phyloP scores from a whole-genome alignment of 176 grass and related monocot species.

The Canna indica region DNA sequence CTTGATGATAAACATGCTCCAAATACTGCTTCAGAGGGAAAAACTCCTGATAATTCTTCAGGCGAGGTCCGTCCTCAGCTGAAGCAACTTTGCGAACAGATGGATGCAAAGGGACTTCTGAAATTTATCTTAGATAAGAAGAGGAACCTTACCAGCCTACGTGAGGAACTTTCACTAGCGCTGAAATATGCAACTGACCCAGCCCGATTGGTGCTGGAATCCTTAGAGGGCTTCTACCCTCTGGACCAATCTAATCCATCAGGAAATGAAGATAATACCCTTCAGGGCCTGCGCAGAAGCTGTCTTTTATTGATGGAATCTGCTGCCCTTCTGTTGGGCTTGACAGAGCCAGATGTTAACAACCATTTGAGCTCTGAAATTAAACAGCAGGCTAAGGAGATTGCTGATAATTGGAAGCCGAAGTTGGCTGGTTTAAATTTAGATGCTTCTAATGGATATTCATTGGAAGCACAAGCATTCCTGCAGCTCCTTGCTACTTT shows the following conservation, averaged over 20 bases:
- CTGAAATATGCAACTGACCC: conserved; percentile 77
- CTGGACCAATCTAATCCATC: conserved; percentile 25
- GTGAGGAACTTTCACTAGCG: conserved; percentile 55
- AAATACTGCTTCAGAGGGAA: conserved; percentile 42
- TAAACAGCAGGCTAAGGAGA: conserved; percentile 65
- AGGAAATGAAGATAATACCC: conserved; percentile 37
- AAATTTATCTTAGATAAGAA: conserved; percentile 65
- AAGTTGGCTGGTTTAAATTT: conserved; percentile 67
- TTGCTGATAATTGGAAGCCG: conserved; percentile 73
- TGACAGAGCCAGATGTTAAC: conserved; percentile 35
- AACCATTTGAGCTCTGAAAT: conserved; percentile 76
- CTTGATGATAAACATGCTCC: conserved; percentile 44
- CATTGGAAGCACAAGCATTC: conserved; percentile 83
- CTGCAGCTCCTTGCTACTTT: conserved; percentile 77
- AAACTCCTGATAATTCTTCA: conserved; percentile 35
- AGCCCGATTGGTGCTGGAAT: conserved; percentile 72
- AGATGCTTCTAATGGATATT: conserved; percentile 71
- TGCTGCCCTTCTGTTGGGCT: conserved; percentile 40
- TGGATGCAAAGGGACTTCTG: conserved; percentile 72
- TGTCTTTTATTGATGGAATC: conserved; percentile 85
- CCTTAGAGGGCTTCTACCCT: conserved; percentile 71
- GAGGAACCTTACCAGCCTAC: conserved; percentile 52
- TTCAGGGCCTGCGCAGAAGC: conserved; percentile 61
- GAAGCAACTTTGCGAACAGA: conserved; percentile 81
- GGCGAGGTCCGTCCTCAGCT: conserved; percentile 38